Percentiles rank a stretch among this genome's conserved stretches.
phyloP scores from a whole-genome alignment of 2,329 filamentous ascomycete genomes.

The Elsinoe australis region DNA sequence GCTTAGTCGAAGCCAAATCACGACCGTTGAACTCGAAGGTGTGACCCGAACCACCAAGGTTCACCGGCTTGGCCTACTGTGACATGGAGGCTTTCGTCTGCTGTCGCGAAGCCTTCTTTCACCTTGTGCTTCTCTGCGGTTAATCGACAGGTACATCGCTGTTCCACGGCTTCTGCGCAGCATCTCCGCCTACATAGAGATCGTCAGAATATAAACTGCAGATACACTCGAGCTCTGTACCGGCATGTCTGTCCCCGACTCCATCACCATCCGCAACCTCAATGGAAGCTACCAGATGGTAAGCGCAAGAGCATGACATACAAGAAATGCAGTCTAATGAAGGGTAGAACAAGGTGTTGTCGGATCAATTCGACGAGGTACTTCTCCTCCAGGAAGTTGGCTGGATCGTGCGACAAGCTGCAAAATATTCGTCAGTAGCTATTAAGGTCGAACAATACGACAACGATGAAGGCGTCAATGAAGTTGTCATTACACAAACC shows the following conservation, averaged over 20 bases:
- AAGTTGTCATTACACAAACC: constrained; percentile 66
- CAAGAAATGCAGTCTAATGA: neutral
- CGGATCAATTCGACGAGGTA: constrained; percentile 59
- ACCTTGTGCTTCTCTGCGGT: neutral
- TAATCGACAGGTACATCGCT: neutral
- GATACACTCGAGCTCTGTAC: too few relatives aligned
- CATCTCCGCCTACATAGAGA: neutral
- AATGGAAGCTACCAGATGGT: constrained; percentile 62
- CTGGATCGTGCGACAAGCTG: constrained; percentile 40
- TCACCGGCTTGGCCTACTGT: neutral
- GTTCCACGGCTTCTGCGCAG: neutral
- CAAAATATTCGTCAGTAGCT: constrained; percentile 61
- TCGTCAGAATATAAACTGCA: too few relatives aligned
- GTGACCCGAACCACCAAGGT: constrained; percentile 6
- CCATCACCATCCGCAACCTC: constrained; percentile 60
- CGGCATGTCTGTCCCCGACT: constrained; percentile 66
- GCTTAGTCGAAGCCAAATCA: neutral
- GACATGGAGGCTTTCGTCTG: neutral
- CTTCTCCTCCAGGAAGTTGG: constrained; percentile 46
- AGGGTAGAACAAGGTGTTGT: constrained; percentile 64
- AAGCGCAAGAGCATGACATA: neutral
- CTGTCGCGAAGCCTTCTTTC: neutral
- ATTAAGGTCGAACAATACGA: constrained; percentile 50
- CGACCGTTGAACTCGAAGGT: neutral
- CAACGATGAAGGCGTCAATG: constrained; percentile 38